Conservation (phyloP, 2,329 filamentous ascomycete genomes). For the Pseudocercospora pini-densiflorae region DNA sequence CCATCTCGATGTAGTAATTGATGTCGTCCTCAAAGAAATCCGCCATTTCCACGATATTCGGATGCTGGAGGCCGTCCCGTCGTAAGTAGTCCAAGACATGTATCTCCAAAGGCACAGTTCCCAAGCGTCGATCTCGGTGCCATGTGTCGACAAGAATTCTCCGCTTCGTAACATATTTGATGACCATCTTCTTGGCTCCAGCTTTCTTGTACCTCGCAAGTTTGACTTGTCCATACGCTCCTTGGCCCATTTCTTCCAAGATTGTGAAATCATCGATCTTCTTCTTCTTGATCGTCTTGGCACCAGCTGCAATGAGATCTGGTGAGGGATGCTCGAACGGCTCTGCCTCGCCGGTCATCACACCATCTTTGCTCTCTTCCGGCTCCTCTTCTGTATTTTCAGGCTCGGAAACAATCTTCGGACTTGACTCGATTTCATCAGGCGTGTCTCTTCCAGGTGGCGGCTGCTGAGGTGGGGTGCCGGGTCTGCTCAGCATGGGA, state of each 20-base stretch:
- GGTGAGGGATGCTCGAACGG: constrained; percentile 46
- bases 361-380: constrained; percentile 30
- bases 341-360: constrained; percentile 32
- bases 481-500: constrained; percentile 64
- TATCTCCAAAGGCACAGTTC: constrained; percentile 95
- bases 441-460: constrained; percentile 26
- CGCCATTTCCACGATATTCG: constrained; percentile 71
- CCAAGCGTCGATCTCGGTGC: constrained; percentile 90
- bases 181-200: constrained; percentile 78
- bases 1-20: constrained; percentile 99
- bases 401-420: constrained; percentile 39
- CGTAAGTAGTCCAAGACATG: constrained; percentile 94
- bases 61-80: constrained; percentile 67
- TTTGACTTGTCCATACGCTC: constrained; percentile 97
- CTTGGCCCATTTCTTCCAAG: constrained; percentile 97
- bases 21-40: constrained; percentile 76
- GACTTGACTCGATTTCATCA: constrained; percentile 34
- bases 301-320: constrained; percentile 39
- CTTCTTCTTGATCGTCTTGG: constrained; percentile 64
- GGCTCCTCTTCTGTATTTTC: constrained; percentile 24
- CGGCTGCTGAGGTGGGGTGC: constrained; percentile 77
- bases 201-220: constrained; percentile 80
- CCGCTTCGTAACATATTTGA: constrained; percentile 97
- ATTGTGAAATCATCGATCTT: constrained; percentile 89
- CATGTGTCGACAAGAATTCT: constrained; percentile 98